Percentiles rank a stretch among this genome's conserved stretches.
These are phyloP conservation scores for Citropsis articulata DNA, from an alignment of 345 rosid genomes.

Conservation along the genomic window DNA sequence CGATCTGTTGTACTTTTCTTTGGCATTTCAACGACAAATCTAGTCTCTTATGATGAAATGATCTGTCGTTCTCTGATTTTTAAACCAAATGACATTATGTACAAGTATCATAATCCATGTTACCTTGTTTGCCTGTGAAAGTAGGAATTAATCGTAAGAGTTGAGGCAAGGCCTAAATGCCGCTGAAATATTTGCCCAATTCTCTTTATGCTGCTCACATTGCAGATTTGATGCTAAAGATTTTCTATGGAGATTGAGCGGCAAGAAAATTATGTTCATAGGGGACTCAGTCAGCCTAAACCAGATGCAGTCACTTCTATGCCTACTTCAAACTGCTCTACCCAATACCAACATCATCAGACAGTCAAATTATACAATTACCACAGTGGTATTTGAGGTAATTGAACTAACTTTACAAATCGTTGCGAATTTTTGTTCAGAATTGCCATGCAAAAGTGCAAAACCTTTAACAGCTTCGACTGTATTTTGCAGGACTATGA, in stretches of 20 bases:
- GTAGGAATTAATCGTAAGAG: no score
- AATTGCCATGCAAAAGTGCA: background rate
- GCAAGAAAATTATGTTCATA: conserved; percentile 57
- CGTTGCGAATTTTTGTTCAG: background rate
- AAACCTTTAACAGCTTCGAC: background rate
- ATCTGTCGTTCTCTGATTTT: background rate
- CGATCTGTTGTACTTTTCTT: background rate
- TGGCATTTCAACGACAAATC: background rate
- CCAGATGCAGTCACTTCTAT: conserved; percentile 54
- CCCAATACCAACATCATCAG: conserved; percentile 33
- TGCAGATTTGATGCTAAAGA: conserved; percentile 52
- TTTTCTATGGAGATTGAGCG: conserved; percentile 34
- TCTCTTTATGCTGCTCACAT: background rate
- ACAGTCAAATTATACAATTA: conserved; percentile 8
- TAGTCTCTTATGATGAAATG: background rate
- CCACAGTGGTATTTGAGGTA: conserved; percentile 45
- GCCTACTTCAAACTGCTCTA: conserved; percentile 54
- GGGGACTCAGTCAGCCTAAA: conserved; percentile 68
- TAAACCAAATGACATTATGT: background rate
- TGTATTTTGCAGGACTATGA: conserved; percentile 42
- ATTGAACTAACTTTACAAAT: background rate
- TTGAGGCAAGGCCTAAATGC: no score
- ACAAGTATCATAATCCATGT: background rate
- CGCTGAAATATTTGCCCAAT: no score
- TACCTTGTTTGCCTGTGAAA: no score